Base-by-base conservation (phyloP, 192 early-diverging fungal species). In the Backusella westeae region DNA sequence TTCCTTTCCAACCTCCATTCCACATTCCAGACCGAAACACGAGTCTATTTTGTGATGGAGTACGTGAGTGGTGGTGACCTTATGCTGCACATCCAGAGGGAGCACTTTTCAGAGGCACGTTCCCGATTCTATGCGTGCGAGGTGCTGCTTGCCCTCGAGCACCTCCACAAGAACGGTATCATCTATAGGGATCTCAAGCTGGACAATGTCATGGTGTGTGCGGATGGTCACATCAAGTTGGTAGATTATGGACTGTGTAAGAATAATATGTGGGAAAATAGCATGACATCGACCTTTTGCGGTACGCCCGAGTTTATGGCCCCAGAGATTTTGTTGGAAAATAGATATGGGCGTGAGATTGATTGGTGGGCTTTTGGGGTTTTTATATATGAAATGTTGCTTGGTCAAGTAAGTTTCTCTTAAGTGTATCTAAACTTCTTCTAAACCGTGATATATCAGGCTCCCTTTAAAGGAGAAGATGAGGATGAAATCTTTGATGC, bases 41-140 rank as follows among this genome's bases (percentile, higher is more conserved):
- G 97, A 65, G 90, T 99, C 41, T 99, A 97, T 85, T 98, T 97
- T 86, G 97, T 97, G 15, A 98, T 97, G 95, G 98, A 99, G 77
- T 99, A 96, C 87, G 93, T 98, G 35, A 91, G 90, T 35, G 98
- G 98, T 71, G 98, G 98, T 52, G 98, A 99, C 83, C 80, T 99
- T 77, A 98, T 99, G 96, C 92, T 97, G 88, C 97, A 98, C 78
- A 96, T 99, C 65, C 97, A 98, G 79, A 91, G 93, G 67, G 88
- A 90, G 65, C 92, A 92, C 71, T 98, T 99, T 77, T 91, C 95
- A 46, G 95, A 96, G 83, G 86, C 91, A 21, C 89, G 94, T 56
- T 96, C 98, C 49, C 77, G 79, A 36, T 99, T 96, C 78, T 99
- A 98, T 83, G 96, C 96, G 5, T 94, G 94, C 80, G 96, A 99